Conservation (phyloP, 75 land plant species). For the Pseudotsuga menziesii region DNA sequence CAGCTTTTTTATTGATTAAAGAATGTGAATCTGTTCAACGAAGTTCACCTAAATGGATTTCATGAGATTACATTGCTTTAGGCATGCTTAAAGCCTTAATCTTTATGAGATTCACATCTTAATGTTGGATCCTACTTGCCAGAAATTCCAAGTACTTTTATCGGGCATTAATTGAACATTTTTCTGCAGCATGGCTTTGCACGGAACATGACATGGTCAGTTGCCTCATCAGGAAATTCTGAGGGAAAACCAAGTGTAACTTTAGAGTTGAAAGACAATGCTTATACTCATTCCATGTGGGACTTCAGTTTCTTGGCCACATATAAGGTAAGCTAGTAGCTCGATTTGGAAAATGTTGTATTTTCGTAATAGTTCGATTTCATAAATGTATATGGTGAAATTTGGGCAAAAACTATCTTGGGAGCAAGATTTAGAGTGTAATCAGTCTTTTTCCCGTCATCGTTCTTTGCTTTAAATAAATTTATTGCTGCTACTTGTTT, state of each 20-base stretch:
- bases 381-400: background rate
- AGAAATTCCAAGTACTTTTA: background rate
- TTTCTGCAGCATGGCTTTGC: slow-evolving; percentile 96
- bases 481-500: background rate
- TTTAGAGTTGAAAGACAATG: slow-evolving; percentile 67
- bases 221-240: slow-evolving; percentile 46
- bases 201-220: slow-evolving; percentile 84
- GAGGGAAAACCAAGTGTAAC: slow-evolving; percentile 64
- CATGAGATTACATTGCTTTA: too few species aligned
- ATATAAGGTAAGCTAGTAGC: slow-evolving; percentile 50
- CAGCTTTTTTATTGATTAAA: background rate
- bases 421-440: background rate
- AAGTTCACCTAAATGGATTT: too few species aligned
- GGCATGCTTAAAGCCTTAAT: background rate
- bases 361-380: background rate
- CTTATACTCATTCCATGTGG: slow-evolving; percentile 90
- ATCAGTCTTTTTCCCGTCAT: too few species aligned
- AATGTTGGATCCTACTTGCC: background rate
- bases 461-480: background rate
- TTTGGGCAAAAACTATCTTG: background rate
- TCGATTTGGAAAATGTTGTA: background rate
- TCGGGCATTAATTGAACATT: background rate
- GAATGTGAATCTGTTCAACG: background rate
- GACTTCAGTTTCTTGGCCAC: slow-evolving; percentile 66
- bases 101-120: background rate